Conservation (phyloP, 1,284 basidiomycete species). For the Baeospora myosura region DNA sequence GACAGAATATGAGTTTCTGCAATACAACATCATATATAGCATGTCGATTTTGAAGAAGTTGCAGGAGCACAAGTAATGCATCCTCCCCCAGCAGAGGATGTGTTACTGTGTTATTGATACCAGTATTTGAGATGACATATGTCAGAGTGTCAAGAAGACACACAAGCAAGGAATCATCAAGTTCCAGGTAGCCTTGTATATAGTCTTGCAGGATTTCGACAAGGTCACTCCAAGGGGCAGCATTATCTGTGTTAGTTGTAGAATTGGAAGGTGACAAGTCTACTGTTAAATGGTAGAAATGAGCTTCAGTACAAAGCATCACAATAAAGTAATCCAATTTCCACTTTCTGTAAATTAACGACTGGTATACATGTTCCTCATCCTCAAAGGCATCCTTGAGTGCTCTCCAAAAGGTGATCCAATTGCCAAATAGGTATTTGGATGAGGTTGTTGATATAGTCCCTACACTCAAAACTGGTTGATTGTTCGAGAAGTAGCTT, state of each 20-base stretch:
- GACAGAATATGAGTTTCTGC: not conserved
- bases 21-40: not conserved
- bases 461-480: not conserved
- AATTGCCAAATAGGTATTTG: not conserved
- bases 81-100: not conserved
- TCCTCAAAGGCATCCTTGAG: not conserved
- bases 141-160: constrained; percentile 1
- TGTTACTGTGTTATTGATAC: not conserved
- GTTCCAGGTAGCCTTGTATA: not conserved
- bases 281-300: not conserved
- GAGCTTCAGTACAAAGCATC: constrained; percentile 1
- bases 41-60: not conserved
- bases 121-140: constrained; percentile 1
- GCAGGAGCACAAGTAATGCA: not conserved
- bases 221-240: constrained; percentile 1
- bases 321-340: not conserved
- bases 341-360: not conserved
- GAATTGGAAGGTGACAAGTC: not conserved
- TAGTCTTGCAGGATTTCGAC: not conserved
- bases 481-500: not conserved
- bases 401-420: constrained; percentile 3
- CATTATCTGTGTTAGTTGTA: not conserved
- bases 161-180: not conserved
- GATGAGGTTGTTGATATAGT: not conserved
- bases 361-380: not conserved